Base-by-base conservation (phyloP, 176 grass and related monocot species). In the Rhynchospora tenuis region DNA sequence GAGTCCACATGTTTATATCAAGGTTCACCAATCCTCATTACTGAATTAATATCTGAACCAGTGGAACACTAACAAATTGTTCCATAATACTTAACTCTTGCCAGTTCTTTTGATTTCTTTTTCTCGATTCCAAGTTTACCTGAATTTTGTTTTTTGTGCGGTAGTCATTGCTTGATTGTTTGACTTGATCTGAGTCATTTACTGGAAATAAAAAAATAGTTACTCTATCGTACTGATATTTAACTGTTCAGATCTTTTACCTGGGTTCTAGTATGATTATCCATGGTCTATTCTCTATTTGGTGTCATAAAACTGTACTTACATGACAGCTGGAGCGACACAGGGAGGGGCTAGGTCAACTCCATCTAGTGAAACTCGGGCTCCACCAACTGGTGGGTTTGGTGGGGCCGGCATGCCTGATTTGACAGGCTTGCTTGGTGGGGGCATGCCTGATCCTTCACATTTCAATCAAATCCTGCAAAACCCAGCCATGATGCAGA, bases 401-500 rank as follows among this genome's bases (percentile, higher is more conserved):
- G 91, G 87, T 73, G 92, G 89, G 56, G 83, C 84, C 0, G 23
- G 85, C 59, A 48, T 82, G 80, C 80, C 80, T 63, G 92, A 94
- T 88, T 88, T 92, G 85, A 91, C 57, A 86, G 91, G 85, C 76
- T 83, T 94, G 87, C 83, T 94, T 29, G 83, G 89, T 88, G 84
- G 88, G 71, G 44, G 91, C 69, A 70, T 87, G 79, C 92, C 88
- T 60, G 95, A 95, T 80, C 33, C 88, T 42, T 84, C 92, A 54
- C 23, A 84, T 80, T 60, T 95, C 27, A 94, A 9, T 84, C 90
- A 98, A 87, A 72, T 93, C 79, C 79, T 98, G 87, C 95, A 98
- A 93, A 98, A 95, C 87, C 95, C 95, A n/a, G 89, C 87, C 46
- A 93, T 95, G 91, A 92, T 90, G 89, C 92, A 98, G 60, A 93